Conservation (phyloP, 2,329 filamentous ascomycete genomes). For the Ophiosphaerella herpotricha region DNA sequence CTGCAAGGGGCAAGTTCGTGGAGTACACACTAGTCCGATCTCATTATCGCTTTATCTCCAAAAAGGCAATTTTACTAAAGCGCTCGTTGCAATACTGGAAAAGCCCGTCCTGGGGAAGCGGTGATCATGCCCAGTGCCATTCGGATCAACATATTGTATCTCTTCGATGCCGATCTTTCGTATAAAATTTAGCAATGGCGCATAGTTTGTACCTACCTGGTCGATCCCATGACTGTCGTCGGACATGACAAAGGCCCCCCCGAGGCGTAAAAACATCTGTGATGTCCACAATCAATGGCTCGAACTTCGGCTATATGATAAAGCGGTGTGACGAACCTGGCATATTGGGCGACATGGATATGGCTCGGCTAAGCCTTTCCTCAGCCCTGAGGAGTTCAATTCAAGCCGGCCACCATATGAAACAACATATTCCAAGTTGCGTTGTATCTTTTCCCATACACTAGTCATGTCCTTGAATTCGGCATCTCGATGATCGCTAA, state of each 20-base stretch:
- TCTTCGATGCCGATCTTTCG: constrained; percentile 66
- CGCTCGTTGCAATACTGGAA: constrained; percentile 36
- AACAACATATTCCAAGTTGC: constrained; percentile 74
- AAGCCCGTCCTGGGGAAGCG: constrained; percentile 44
- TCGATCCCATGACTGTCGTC: constrained; percentile 92
- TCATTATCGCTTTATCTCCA: constrained; percentile 28
- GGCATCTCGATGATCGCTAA: constrained; percentile 70
- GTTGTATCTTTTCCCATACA: constrained; percentile 74
- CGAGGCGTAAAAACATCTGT: constrained; percentile 71
- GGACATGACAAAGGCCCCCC: constrained; percentile 84
- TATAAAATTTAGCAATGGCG: constrained; percentile 70
- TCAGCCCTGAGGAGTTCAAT: constrained; percentile 82
- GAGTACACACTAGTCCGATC: background rate
- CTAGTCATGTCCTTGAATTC: constrained; percentile 62
- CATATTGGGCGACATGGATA: constrained; percentile 84
- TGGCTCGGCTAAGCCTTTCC: constrained; percentile 88
- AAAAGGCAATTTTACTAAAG: constrained; percentile 35
- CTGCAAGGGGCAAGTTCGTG: background rate
- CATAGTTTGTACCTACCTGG: constrained; percentile 87
- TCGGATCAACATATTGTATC: constrained; percentile 51
- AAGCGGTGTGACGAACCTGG: constrained; percentile 59
- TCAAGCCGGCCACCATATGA: constrained; percentile 83
- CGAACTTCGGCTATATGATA: constrained; percentile 6
- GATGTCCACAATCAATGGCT: constrained; percentile 20
- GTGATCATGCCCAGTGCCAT: constrained; percentile 28